A percentile compares a stretch with the other conserved stretches of the same genome.
Evolutionary conservation across 768 basidiomycete species (phyloP).

Genomic region (Trametes cubensis): DNA sequence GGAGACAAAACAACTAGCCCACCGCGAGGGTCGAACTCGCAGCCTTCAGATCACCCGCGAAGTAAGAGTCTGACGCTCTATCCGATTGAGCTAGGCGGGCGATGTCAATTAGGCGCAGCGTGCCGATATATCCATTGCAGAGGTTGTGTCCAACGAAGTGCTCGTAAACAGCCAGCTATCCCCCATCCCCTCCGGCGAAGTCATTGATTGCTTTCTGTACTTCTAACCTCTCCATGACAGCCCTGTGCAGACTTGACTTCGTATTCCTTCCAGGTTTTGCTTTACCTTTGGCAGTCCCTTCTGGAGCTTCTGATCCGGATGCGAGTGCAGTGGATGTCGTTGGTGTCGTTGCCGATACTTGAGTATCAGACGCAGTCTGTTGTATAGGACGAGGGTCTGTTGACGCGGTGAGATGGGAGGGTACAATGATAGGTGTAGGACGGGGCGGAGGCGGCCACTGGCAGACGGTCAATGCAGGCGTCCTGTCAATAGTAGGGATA

Average conservation of each 20-base stretch:
- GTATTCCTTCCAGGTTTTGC: conserved; percentile 38
- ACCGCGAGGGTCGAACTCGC: conserved; percentile 68
- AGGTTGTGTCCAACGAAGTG: no score
- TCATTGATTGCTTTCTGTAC: conserved; percentile 73
- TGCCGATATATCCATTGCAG: no score
- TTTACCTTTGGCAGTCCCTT: conserved; percentile 26
- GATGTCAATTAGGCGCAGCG: neutral
- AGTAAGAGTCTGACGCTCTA: conserved; percentile 64
- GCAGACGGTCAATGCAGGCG: neutral
- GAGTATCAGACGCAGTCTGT: neutral
- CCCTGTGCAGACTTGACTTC: conserved; percentile 67
- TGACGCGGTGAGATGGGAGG: conserved; percentile 56
- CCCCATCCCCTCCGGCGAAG: conserved; percentile 26
- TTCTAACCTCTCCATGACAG: conserved; percentile 75
- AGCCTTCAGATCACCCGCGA: conserved; percentile 53
- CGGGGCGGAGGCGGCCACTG: conserved; percentile 88
- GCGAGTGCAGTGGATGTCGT: neutral
- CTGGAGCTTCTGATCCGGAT: conserved; percentile 8
- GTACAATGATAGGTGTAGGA: conserved; percentile 76
- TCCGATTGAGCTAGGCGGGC: conserved; percentile 25
- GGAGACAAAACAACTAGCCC: conserved; percentile 42
- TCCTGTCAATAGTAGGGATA: conserved; percentile 21
- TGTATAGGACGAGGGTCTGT: conserved; percentile 1
- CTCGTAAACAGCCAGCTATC: neutral
- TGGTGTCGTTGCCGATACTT: conserved; percentile 3